Evolutionary conservation across 1,284 basidiomycete genomes (phyloP).

Genomic region (Cryptococcus sp.): DNA sequence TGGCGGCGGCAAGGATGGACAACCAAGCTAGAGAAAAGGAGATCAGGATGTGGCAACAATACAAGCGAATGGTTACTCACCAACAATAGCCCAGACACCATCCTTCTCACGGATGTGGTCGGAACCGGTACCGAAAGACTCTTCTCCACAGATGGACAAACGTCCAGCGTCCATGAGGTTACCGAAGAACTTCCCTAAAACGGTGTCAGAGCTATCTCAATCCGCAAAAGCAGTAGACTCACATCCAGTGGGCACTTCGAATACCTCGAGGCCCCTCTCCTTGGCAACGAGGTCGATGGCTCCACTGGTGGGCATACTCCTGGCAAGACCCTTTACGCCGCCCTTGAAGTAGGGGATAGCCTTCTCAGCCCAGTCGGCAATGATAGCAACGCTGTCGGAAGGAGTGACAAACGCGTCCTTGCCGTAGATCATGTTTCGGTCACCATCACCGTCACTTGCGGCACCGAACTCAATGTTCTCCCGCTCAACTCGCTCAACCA

Average conservation of each 20-base stretch:
- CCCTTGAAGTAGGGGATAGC: constrained; percentile 93
- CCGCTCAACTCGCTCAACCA: constrained; percentile 89
- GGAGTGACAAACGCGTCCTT: constrained; percentile 97
- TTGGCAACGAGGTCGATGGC: constrained; percentile 96
- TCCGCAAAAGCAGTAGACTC: constrained; percentile 33
- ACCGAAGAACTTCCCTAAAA: constrained; percentile 96
- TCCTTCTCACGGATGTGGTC: constrained; percentile 99
- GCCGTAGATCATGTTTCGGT: constrained; percentile 99
- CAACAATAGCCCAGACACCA: constrained; percentile 94
- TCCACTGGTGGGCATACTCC: constrained; percentile 95
- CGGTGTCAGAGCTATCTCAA: background rate
- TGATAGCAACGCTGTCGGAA: constrained; percentile 96
- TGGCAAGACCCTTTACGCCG: constrained; percentile 91
- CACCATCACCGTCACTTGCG: constrained; percentile 95
- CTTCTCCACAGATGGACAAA: constrained; percentile 96
- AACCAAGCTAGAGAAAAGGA: constrained; percentile 74
- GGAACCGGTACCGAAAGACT: constrained; percentile 98
- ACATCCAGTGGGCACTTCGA: constrained; percentile 93
- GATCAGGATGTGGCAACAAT: background rate
- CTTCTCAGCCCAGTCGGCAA: constrained; percentile 92
- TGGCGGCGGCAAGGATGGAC: constrained; percentile 92
- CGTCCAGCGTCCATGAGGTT: constrained; percentile 99
- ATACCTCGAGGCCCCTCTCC: constrained; percentile 89
- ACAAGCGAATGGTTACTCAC: constrained; percentile 54
- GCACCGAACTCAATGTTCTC: constrained; percentile 90